A percentile compares a stretch with the other conserved stretches of the same genome.
These are phyloP conservation scores for Botrytis cinerea DNA, from an alignment of 2,329 filamentous ascomycete species.

Conservation along the genomic window DNA sequence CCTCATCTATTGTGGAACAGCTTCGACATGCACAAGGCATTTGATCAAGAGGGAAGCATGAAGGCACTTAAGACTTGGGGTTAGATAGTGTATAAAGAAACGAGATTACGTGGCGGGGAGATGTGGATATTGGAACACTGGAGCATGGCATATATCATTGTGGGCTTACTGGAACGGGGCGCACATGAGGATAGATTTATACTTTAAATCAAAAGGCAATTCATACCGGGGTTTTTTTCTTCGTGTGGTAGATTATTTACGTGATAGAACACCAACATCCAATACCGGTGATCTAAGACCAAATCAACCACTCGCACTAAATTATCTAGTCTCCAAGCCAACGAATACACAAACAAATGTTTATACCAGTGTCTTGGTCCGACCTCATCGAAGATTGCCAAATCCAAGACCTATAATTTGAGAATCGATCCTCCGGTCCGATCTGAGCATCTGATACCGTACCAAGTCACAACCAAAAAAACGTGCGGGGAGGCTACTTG, in stretches of 20 bases:
- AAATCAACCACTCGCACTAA: neutral
- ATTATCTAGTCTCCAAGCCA: neutral
- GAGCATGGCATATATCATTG: neutral
- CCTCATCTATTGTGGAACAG: slow-evolving; percentile 83
- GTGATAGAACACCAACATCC: neutral
- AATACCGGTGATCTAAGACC: neutral
- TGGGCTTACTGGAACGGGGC: slow-evolving; percentile 12
- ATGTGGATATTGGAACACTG: slow-evolving; percentile 5
- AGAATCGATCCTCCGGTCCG: neutral
- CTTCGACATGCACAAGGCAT: slow-evolving; percentile 86
- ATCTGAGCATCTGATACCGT: neutral
- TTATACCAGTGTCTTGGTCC: neutral
- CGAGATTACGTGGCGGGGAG: neutral
- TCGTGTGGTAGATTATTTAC: neutral
- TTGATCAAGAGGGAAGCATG: slow-evolving; percentile 84
- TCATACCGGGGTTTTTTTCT: neutral
- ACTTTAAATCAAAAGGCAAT: neutral
- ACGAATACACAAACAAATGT: neutral
- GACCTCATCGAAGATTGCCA: neutral
- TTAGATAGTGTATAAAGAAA: slow-evolving; percentile 24
- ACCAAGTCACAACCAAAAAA: neutral
- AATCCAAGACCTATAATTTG: neutral
- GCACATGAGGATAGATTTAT: slow-evolving; percentile 7
- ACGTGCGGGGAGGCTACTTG: neutral
- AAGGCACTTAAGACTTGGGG: slow-evolving; percentile 44